Evolutionary conservation across 306 rosid genomes (phyloP).

Genomic region (Carpinus fangiana): DNA sequence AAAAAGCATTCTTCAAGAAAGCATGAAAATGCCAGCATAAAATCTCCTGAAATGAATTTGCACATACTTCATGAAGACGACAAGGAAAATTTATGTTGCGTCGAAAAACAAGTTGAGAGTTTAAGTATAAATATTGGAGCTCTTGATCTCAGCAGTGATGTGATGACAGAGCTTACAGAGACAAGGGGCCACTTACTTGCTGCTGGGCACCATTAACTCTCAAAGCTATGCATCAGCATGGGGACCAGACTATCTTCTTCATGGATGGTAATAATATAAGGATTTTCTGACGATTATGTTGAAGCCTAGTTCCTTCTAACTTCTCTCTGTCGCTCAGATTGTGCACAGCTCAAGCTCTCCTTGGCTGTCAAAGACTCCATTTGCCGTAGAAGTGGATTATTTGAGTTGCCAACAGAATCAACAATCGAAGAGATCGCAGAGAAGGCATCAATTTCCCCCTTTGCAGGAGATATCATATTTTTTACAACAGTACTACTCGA

Average conservation of each 20-base stretch:
- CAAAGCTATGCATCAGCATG: neutral
- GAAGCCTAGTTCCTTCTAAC: neutral
- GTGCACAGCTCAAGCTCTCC: neutral
- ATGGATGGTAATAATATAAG: neutral
- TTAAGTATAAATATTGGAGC: conserved; percentile 22
- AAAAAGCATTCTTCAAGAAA: neutral
- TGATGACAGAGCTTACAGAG: conserved; percentile 14
- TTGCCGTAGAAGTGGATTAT: neutral
- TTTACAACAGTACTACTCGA: neutral
- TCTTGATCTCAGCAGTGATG: conserved; percentile 14
- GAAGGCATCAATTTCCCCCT: neutral
- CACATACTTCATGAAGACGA: conserved; percentile 1
- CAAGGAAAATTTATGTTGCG: conserved; percentile 23
- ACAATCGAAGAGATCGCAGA: neutral
- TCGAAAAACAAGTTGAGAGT: conserved; percentile 24
- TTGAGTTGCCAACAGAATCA: neutral
- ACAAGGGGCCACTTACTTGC: neutral
- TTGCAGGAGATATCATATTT: neutral
- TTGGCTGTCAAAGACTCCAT: neutral
- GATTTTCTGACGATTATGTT: neutral
- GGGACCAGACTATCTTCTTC: neutral
- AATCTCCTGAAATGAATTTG: neutral
- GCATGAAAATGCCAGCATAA: neutral
- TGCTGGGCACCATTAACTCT: neutral
- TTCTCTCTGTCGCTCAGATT: neutral